Base-by-base conservation (phyloP, 768 basidiomycete genomes). In the Leccinum truebloodii region DNA sequence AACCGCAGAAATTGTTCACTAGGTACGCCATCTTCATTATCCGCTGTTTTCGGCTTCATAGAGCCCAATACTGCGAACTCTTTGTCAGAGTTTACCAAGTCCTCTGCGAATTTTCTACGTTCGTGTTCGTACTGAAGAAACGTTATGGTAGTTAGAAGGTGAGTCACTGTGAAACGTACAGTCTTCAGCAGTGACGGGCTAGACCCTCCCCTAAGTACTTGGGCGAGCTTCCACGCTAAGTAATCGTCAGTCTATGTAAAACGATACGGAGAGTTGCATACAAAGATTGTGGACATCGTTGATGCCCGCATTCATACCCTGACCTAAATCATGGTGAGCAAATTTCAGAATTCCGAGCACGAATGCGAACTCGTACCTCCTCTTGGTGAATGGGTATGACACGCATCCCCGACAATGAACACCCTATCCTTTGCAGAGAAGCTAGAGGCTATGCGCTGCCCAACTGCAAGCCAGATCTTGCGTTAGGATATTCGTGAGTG, bases 221-320 rank as follows among this genome's bases (percentile, higher is more conserved):
- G 72, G 0, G 70, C 75, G 30, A 83, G 62, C 61, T 83, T 83
- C 81, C 81, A 83, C 1, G 74, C 78, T 73, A 32, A 39, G 35
- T 20, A 13, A 50, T 22, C 13, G 3, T 87, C 83, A 87, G 83
- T 22, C 81, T 81, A 68, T 84, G 84, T 4, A 81, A 1, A 22
- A 7, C 9, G 14, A 54, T 0, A n/a, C 9, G 22, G 4, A 48
- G 4, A 41, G 4, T 34, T 3, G 59, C 73, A 30, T 59, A 81
- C 85, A 80, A n/a, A 91, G 79, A 66, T 90, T 90, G 63, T 87
- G 88, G 13, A 83, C 79, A 67, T 89, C 88, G 49, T 83, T 85
- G 83, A 89, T 88, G 60, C 83, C 84, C 8, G 86, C 87, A 65
- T 88, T 88, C 87, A 88, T 86, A 18, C 87, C 88, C 68, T 89